Percentiles rank a stretch among this genome's conserved stretches.
Evolutionary conservation across 805 yeast genomes (phyloP).

Genomic region (Candida palmyrensis): DNA sequence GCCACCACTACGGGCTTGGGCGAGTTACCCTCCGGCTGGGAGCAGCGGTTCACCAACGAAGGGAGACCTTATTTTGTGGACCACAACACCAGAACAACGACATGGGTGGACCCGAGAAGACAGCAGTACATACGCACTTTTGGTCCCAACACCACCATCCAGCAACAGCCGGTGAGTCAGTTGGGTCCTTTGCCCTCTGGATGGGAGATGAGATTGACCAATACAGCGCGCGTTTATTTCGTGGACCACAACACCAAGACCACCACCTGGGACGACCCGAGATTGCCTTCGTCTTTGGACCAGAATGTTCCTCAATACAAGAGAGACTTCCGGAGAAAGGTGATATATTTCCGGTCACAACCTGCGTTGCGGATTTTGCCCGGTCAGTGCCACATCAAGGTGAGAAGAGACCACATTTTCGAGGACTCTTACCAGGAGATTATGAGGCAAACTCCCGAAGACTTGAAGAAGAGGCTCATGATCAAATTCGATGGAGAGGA

Average conservation of each 20-base stretch:
- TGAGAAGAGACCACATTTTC: constrained; percentile 91
- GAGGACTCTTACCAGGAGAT: constrained; percentile 98
- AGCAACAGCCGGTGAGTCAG: constrained; percentile 96
- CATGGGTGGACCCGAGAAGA: constrained; percentile 99
- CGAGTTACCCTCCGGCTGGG: constrained; percentile 98
- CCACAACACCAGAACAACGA: constrained; percentile 98
- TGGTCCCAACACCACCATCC: constrained; percentile 87
- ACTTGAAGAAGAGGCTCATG: constrained; percentile 94
- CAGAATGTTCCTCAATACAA: constrained; percentile 99
- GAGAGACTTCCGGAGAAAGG: constrained; percentile 97
- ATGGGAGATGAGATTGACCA: constrained; percentile 99
- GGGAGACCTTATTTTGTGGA: constrained; percentile 98
- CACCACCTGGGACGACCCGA: constrained; percentile 99
- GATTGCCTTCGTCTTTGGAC: constrained; percentile 93
- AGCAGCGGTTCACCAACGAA: constrained; percentile 95
- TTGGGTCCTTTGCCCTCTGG: constrained; percentile 98
- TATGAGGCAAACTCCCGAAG: constrained; percentile 99
- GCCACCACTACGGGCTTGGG: constrained; percentile 95
- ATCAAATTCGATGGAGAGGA: constrained; percentile 99
- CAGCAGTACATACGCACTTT: constrained; percentile 96
- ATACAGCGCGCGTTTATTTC: constrained; percentile 96
- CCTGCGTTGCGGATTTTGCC: constrained; percentile 96
- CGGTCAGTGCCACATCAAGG: constrained; percentile 98
- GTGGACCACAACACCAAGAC: constrained; percentile 99
- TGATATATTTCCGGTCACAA: constrained; percentile 95